Conservation (phyloP, 116 monocot genomes). For the Cymodocea nodosa region DNA sequence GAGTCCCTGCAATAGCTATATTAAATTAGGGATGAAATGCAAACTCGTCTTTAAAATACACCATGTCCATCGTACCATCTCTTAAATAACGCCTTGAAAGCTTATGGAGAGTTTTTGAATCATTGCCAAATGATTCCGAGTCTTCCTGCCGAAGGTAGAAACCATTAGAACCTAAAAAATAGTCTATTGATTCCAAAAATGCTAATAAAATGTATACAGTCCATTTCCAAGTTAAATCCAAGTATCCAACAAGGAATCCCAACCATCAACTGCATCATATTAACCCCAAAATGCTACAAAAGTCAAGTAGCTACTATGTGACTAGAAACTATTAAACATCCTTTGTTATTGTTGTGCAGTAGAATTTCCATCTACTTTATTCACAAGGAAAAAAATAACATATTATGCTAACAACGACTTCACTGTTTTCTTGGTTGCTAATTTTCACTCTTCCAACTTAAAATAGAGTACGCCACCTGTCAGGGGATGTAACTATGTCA, state of each 20-base stretch:
- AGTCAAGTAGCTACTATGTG: background rate
- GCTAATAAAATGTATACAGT: background rate
- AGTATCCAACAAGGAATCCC: no score
- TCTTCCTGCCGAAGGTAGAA: conserved; percentile 13
- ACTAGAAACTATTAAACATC: background rate
- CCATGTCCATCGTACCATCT: background rate
- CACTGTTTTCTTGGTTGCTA: no score
- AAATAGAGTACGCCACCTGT: no score
- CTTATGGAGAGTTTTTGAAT: background rate
- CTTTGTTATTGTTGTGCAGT: no score
- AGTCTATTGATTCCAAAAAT: background rate
- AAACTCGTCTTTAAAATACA: background rate
- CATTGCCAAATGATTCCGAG: background rate
- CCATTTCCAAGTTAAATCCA: background rate
- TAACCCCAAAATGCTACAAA: no score
- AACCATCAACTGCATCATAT: no score
- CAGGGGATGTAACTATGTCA: no score
- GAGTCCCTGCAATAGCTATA: conserved; percentile 3
- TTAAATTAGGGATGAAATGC: background rate
- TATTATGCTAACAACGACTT: no score
- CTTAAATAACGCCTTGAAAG: background rate
- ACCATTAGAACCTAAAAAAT: background rate
- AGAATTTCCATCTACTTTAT: no score
- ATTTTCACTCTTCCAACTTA: no score
- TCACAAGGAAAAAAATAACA: no score